phyloP scores from a whole-genome alignment of 148 eudicot species.

The Chenopodium formosanum region DNA sequence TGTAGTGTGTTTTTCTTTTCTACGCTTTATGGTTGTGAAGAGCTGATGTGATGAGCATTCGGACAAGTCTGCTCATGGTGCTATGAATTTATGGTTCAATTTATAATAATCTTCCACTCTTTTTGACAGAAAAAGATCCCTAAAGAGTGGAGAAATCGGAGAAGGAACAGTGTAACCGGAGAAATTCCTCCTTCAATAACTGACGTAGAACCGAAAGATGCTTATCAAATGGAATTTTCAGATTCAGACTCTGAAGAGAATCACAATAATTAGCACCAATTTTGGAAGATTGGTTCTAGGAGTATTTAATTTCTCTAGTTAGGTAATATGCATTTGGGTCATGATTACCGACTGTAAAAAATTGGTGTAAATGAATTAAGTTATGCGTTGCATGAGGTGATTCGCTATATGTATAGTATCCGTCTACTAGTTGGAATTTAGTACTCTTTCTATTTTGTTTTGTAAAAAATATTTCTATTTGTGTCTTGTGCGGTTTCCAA shows the following conservation, averaged over 20 bases:
- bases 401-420: background rate
- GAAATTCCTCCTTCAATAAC: conserved; percentile 72
- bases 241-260: conserved; percentile 67
- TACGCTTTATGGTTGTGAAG: background rate
- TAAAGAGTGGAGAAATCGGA: conserved; percentile 51
- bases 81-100: background rate
- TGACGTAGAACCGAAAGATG: conserved; percentile 63
- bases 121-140: conserved; percentile 50
- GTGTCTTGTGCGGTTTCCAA: too few relatives aligned
- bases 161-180: conserved; percentile 32
- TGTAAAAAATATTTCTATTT: too few relatives aligned
- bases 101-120: background rate
- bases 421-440: background rate
- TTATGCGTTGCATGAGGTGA: background rate
- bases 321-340: background rate
- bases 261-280: background rate
- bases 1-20: background rate
- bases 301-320: background rate
- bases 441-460: background rate
- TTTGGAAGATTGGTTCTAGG: background rate
- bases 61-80: background rate
- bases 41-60: background rate
- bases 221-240: conserved; percentile 63
- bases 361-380: background rate
- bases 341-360: background rate